Conservation (phyloP, 805 yeast genomes). For the Diddensiella transvaalensis region DNA sequence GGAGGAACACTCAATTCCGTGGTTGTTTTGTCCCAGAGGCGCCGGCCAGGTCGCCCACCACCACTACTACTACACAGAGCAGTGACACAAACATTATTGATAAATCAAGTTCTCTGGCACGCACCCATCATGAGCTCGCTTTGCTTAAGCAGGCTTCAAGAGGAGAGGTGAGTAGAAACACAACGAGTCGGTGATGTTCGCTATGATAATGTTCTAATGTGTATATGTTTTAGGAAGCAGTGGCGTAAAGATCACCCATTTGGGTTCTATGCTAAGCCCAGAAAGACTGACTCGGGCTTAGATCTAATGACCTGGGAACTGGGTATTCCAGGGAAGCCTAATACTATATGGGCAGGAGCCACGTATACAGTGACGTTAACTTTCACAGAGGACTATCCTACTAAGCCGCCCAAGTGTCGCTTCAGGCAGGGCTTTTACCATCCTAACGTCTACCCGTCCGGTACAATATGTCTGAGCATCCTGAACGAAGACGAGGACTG, state of each 20-base stretch:
- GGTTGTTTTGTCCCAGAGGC: too few species aligned
- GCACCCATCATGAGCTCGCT: constrained; percentile 46
- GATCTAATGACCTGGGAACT: constrained; percentile 88
- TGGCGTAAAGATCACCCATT: constrained; percentile 99
- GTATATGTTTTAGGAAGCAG: constrained; percentile 56
- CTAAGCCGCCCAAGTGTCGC: constrained; percentile 92
- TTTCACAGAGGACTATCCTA: constrained; percentile 88
- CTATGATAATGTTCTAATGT: background rate
- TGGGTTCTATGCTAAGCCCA: constrained; percentile 93
- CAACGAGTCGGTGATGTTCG: constrained; percentile 1
- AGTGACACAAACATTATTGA: background rate
- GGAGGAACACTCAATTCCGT: too few species aligned
- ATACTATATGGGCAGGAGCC: constrained; percentile 89
- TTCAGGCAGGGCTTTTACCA: constrained; percentile 91
- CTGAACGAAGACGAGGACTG: constrained; percentile 95
- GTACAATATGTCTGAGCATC: constrained; percentile 90
- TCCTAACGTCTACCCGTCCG: constrained; percentile 97
- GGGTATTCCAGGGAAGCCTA: constrained; percentile 90
- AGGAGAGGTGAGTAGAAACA: constrained; percentile 57
- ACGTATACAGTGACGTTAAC: constrained; percentile 75
- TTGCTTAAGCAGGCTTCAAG: constrained; percentile 81
- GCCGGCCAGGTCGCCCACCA: too few species aligned
- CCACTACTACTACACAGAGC: background rate
- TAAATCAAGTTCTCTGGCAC: too few species aligned
- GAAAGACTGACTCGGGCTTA: constrained; percentile 65